A percentile compares a stretch with the other conserved stretches of the same genome.
Evolutionary conservation across 2,329 filamentous ascomycete genomes (phyloP).

Genomic region (Pseudogymnoascus destructans): DNA sequence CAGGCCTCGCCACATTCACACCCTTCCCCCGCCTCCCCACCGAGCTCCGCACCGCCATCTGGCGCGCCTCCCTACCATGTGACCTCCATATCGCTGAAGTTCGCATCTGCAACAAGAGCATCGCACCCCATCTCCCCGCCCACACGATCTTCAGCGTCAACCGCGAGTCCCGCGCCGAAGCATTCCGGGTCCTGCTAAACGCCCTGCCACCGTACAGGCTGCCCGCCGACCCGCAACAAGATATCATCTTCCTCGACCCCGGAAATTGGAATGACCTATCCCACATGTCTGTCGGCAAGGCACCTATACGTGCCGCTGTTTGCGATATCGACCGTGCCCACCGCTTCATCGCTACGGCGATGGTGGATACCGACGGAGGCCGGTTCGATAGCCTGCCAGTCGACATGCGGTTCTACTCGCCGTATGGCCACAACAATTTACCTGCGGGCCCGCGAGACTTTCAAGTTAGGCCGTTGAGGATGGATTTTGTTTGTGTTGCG

Average conservation of each 20-base stretch:
- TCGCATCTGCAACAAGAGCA: not conserved
- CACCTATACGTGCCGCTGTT: not conserved
- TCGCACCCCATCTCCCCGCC: not conserved
- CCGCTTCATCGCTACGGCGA: not conserved
- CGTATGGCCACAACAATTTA: not conserved
- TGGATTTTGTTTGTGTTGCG: not conserved
- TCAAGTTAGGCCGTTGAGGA: not conserved
- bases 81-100: not conserved
- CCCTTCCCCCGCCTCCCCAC: slow-evolving; percentile 16
- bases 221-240: not conserved
- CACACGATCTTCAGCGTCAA: not conserved
- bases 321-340: not conserved
- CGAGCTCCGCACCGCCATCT: slow-evolving; percentile 19
- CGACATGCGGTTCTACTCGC: not conserved
- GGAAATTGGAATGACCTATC: not conserved
- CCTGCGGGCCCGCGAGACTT: not conserved
- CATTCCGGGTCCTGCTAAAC: not conserved
- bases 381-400: not conserved
- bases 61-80: slow-evolving; percentile 14
- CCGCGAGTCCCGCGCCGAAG: not conserved
- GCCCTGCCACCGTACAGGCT: not conserved
- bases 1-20: slow-evolving; percentile 9
- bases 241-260: not conserved
- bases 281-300: not conserved
- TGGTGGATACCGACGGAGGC: not conserved